phyloP scores from a whole-genome alignment of 306 rosid genomes.

The Cucumis melo region DNA sequence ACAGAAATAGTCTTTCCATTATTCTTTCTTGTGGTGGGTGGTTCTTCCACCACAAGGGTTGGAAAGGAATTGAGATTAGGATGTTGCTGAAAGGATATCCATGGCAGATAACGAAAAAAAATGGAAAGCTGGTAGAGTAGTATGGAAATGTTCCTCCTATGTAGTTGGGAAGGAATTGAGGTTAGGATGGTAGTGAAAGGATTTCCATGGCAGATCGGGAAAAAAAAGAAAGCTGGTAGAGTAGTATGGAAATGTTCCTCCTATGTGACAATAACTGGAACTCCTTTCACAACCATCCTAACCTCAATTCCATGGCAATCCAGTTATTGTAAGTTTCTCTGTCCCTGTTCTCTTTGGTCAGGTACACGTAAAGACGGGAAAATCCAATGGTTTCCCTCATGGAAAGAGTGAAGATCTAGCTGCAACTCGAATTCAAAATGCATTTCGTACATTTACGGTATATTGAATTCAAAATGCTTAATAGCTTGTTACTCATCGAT shows the following conservation, averaged over 20 bases:
- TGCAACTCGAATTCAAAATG: conserved; percentile 59
- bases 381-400: conserved; percentile 10
- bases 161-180: too few species aligned
- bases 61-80: background rate
- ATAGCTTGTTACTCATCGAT: background rate
- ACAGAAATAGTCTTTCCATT: background rate
- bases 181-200: too few species aligned
- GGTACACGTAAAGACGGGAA: conserved; percentile 18
- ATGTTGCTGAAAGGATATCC: background rate
- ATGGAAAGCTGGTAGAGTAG: background rate
- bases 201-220: too few species aligned
- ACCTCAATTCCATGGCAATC: too few species aligned
- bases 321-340: background rate
- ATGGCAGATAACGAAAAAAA: background rate
- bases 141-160: background rate
- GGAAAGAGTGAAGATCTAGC: conserved; percentile 28
- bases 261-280: too few species aligned
- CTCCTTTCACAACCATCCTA: too few species aligned
- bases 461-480: background rate
- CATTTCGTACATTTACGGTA: conserved; percentile 43
- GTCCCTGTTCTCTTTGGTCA: conserved; percentile 11
- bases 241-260: too few species aligned
- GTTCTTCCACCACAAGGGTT: background rate
- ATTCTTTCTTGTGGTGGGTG: background rate
- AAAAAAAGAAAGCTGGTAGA: too few species aligned